Conservation (phyloP, 2,329 filamentous ascomycete genomes). For the Cercospora berteroae region DNA sequence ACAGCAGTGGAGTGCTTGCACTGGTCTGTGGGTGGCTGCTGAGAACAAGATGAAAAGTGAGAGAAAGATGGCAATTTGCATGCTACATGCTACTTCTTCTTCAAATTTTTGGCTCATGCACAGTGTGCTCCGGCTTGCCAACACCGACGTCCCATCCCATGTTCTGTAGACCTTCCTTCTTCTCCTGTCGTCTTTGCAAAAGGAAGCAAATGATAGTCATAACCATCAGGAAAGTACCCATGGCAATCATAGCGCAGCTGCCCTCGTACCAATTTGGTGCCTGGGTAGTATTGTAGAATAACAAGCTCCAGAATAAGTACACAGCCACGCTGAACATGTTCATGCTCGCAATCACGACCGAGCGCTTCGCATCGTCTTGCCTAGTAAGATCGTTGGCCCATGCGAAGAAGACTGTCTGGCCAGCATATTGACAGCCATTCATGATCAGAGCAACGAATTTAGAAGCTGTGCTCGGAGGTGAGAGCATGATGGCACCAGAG, state of each 20-base stretch:
- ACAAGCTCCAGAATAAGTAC: slow-evolving; percentile 31
- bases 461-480: slow-evolving; percentile 24
- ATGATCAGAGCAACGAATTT: slow-evolving; percentile 30
- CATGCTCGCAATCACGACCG: slow-evolving; percentile 29
- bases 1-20: background rate
- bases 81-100: background rate
- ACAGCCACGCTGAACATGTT: slow-evolving; percentile 33
- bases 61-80: background rate
- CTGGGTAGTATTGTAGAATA: slow-evolving; percentile 33
- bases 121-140: background rate
- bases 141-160: background rate
- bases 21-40: background rate
- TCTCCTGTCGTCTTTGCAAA: slow-evolving; percentile 28
- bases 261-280: slow-evolving; percentile 31
- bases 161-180: slow-evolving; percentile 13
- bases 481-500: slow-evolving; percentile 29
- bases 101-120: slow-evolving; percentile 1
- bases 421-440: slow-evolving; percentile 31
- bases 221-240: slow-evolving; percentile 28
- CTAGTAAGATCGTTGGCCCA: slow-evolving; percentile 32
- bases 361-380: slow-evolving; percentile 29
- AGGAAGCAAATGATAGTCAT: slow-evolving; percentile 26
- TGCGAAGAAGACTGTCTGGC: slow-evolving; percentile 31
- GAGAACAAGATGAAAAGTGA: background rate
- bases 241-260: slow-evolving; percentile 32